These are phyloP conservation scores for Penicillium sp. DNA, from an alignment of 2,329 filamentous ascomycete species.

Conservation along the genomic window DNA sequence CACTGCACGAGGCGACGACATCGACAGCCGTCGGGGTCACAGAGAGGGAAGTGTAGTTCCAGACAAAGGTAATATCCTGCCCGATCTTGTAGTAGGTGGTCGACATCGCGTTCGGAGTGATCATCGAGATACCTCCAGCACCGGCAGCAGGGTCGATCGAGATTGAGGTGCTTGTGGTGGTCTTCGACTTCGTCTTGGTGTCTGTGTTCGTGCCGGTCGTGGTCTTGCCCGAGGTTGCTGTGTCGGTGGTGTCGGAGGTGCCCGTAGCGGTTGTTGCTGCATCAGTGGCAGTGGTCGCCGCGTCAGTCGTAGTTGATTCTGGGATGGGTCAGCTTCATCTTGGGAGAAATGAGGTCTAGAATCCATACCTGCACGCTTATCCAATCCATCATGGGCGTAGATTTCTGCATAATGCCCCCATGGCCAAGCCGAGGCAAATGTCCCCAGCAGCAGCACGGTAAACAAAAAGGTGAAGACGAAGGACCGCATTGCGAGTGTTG, in stretches of 20 bases:
- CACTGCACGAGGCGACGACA: constrained; percentile 57
- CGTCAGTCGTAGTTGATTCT: constrained; percentile 20
- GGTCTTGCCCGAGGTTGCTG: constrained; percentile 18
- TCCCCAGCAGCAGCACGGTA: constrained; percentile 31
- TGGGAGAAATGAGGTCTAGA: not conserved
- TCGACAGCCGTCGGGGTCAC: constrained; percentile 57
- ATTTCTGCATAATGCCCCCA: constrained; percentile 18
- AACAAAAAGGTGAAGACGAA: constrained; percentile 32
- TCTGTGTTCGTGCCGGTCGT: constrained; percentile 15
- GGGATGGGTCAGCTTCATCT: constrained; percentile 4
- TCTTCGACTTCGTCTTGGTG: constrained; percentile 23
- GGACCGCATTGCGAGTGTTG: constrained; percentile 31
- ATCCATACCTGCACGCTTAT: constrained; percentile 27
- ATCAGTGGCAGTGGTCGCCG: constrained; percentile 12
- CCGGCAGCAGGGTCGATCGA: constrained; percentile 52
- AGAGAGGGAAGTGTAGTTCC: constrained; percentile 64
- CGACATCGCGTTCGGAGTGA: constrained; percentile 52
- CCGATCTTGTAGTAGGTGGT: constrained; percentile 62
- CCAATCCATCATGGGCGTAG: constrained; percentile 17
- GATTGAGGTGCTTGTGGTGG: constrained; percentile 32
- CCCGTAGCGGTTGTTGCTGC: constrained; percentile 9
- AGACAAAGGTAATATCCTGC: constrained; percentile 59
- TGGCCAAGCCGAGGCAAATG: constrained; percentile 31
- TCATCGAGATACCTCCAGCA: constrained; percentile 58
- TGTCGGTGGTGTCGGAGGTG: constrained; percentile 11